Evolutionary conservation across 495 filamentous ascomycete genomes (phyloP).

Genomic region (Tuber umbilicatum): DNA sequence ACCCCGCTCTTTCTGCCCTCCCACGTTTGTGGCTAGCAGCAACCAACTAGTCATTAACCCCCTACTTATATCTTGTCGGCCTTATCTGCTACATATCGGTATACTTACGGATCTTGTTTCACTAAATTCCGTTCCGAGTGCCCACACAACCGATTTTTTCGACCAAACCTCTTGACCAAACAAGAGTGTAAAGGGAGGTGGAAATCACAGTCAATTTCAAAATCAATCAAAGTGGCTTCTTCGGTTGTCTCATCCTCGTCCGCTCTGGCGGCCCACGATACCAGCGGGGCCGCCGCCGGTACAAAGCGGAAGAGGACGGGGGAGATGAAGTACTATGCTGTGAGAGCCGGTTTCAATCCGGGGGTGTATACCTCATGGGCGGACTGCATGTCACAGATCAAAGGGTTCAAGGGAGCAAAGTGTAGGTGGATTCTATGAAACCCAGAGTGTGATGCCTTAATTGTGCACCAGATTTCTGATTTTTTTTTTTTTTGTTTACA

Average conservation of each 20-base stretch:
- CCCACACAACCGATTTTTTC: not conserved
- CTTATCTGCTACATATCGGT: not conserved
- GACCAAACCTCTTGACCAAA: not conserved
- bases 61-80: not conserved
- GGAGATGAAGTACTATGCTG: conserved; percentile 76
- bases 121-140: not conserved
- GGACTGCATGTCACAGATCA: conserved; percentile 73
- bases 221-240: conserved; percentile 34
- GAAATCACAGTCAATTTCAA: conserved; percentile 7
- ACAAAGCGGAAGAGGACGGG: conserved; percentile 59
- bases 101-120: not conserved
- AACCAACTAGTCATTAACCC: not conserved
- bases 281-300: conserved; percentile 4
- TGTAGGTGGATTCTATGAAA: conserved; percentile 53
- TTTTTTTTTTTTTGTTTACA: conserved; percentile 14
- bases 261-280: conserved; percentile 18
- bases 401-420: conserved; percentile 73
- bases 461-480: conserved; percentile 19
- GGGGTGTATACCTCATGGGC: conserved; percentile 82
- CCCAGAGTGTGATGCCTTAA: conserved; percentile 6
- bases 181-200: not conserved
- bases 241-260: conserved; percentile 19
- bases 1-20: conserved; percentile 6
- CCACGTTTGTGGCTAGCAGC: conserved; percentile 6
- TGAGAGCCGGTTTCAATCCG: conserved; percentile 66